A percentile compares a stretch with the other conserved stretches of the same genome.
Conservation (phyloP, 345 rosid species). For the Populus deltoides region DNA sequence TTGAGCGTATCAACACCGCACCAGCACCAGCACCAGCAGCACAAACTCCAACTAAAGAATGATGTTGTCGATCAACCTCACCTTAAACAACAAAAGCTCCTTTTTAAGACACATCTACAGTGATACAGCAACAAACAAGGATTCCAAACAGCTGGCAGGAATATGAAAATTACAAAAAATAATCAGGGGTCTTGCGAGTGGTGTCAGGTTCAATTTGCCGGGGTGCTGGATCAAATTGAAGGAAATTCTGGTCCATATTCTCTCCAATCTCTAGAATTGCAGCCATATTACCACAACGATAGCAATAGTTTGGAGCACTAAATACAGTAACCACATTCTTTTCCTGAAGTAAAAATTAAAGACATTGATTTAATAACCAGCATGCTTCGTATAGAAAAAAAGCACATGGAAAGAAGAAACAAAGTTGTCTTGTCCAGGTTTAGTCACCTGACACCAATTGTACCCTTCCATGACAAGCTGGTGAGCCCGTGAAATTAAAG, state of each 20-base stretch:
- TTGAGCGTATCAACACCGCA: slow-evolving; percentile 32
- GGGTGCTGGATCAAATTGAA: slow-evolving; percentile 92
- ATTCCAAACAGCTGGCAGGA: slow-evolving; percentile 39
- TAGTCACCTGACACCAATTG: slow-evolving; percentile 87
- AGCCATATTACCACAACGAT: slow-evolving; percentile 97
- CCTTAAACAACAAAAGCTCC: slow-evolving; percentile 40
- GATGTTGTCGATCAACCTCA: slow-evolving; percentile 41
- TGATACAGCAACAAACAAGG: slow-evolving; percentile 25
- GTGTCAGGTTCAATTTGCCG: slow-evolving; percentile 91
- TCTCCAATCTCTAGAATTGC: slow-evolving; percentile 92
- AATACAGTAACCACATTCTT: slow-evolving; percentile 93
- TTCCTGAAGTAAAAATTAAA: slow-evolving; percentile 37
- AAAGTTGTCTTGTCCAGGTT: not conserved
- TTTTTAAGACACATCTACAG: slow-evolving; percentile 49
- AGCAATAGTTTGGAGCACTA: slow-evolving; percentile 93
- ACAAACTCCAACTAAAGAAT: slow-evolving; percentile 44
- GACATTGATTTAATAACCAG: not conserved
- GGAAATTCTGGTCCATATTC: slow-evolving; percentile 93
- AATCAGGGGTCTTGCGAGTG: slow-evolving; percentile 95
- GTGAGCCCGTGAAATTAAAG: slow-evolving; percentile 88
- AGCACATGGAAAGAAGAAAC: not conserved
- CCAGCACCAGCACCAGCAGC: slow-evolving; percentile 16
- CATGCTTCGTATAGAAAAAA: not conserved
- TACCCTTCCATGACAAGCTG: slow-evolving; percentile 97
- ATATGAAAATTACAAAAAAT: slow-evolving; percentile 70